A percentile compares a stretch with the other conserved stretches of the same genome.
phyloP scores from a whole-genome alignment of 2,329 filamentous ascomycete genomes.

The Podosphaera xanthii region DNA sequence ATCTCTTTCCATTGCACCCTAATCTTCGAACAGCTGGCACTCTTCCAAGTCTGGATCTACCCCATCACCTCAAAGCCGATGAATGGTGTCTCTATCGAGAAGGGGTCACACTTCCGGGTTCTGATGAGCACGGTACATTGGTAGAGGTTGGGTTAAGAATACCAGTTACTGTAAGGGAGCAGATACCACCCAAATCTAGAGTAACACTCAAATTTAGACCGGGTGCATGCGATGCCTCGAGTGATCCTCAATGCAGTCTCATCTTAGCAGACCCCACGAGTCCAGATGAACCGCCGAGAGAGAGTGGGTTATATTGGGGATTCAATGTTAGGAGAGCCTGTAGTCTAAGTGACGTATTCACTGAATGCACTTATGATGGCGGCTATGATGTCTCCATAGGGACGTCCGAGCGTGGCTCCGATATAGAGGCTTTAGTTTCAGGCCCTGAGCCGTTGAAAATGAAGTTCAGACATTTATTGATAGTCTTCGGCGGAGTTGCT shows the following conservation, averaged over 20 bases:
- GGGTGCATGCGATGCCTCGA: constrained; percentile 19
- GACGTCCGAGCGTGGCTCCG: constrained; percentile 51
- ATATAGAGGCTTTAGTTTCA: constrained; percentile 15
- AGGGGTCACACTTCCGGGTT: constrained; percentile 37
- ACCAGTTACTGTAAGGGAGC: constrained; percentile 20
- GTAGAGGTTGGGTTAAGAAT: constrained; percentile 35
- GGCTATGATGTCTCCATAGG: constrained; percentile 71
- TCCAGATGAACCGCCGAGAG: constrained; percentile 44
- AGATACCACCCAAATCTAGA: constrained; percentile 45
- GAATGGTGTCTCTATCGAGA: constrained; percentile 67
- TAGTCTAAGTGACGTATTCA: constrained; percentile 52
- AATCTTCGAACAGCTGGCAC: constrained; percentile 53
- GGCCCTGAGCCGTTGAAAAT: constrained; percentile 10
- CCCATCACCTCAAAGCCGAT: constrained; percentile 52
- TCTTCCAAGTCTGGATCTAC: constrained; percentile 61
- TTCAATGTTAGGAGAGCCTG: constrained; percentile 44
- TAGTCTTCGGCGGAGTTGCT: constrained; percentile 63
- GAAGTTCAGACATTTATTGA: constrained; percentile 45
- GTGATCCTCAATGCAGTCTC: constrained; percentile 5
- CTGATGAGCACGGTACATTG: constrained; percentile 23
- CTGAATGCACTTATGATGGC: constrained; percentile 48
- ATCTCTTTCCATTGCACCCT: constrained; percentile 55
- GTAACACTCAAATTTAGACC: constrained; percentile 47
- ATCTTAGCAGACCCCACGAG: constrained; percentile 35
- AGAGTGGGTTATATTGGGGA: constrained; percentile 72